These are phyloP conservation scores for Chaetothyriales sp. DNA, from an alignment of 2,329 filamentous ascomycete species.

Conservation along the genomic window DNA sequence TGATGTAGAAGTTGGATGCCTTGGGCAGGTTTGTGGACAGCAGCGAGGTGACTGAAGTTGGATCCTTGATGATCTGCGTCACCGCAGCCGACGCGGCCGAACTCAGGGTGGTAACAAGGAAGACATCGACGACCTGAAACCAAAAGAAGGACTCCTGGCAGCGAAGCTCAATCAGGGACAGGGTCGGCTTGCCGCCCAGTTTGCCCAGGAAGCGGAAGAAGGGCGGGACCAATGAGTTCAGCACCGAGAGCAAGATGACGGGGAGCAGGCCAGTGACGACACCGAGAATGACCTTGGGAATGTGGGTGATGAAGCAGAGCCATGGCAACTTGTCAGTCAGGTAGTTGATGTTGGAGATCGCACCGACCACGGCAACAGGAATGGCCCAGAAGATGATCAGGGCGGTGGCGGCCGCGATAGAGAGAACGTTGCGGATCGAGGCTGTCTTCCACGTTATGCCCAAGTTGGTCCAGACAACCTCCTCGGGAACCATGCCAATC, in stretches of 20 bases:
- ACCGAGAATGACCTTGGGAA: constrained; percentile 60
- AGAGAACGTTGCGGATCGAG: constrained; percentile 54
- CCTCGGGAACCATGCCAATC: constrained; percentile 64
- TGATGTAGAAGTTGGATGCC: constrained; percentile 86
- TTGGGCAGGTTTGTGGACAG: constrained; percentile 62
- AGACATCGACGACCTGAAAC: constrained; percentile 65
- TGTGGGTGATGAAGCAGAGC: constrained; percentile 55
- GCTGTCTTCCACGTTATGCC: constrained; percentile 76
- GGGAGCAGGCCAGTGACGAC: constrained; percentile 76
- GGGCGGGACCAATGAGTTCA: constrained; percentile 75
- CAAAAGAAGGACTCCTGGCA: constrained; percentile 84
- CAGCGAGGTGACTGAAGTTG: constrained; percentile 45
- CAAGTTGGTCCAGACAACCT: constrained; percentile 78
- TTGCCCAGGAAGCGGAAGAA: constrained; percentile 70
- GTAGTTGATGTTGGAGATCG: constrained; percentile 68
- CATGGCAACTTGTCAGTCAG: constrained; percentile 47
- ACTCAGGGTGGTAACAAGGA: constrained; percentile 69
- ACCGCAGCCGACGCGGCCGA: constrained; percentile 63
- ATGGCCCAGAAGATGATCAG: constrained; percentile 79
- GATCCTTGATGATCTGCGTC: constrained; percentile 46
- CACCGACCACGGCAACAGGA: constrained; percentile 63
- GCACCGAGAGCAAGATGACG: constrained; percentile 57
- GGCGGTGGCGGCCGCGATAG: constrained; percentile 56
- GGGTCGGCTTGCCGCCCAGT: constrained; percentile 62
- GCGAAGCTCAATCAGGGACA: constrained; percentile 68